These are phyloP conservation scores for Cytospora paraplurivora DNA, from an alignment of 2,329 filamentous ascomycete species.

Conservation along the genomic window DNA sequence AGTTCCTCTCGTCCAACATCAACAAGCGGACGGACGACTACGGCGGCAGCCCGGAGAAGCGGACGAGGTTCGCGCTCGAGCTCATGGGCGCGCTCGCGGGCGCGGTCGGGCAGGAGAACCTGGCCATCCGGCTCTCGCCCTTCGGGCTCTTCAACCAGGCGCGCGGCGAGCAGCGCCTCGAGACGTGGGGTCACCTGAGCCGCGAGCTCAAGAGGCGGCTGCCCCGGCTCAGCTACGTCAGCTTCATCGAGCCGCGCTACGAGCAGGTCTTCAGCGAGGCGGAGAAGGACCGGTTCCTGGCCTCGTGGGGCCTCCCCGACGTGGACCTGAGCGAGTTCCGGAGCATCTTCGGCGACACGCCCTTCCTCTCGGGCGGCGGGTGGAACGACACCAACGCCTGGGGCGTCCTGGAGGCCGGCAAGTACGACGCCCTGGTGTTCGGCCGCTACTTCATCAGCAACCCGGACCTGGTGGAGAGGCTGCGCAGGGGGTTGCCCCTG, in stretches of 20 bases:
- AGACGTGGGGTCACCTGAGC: constrained; percentile 58
- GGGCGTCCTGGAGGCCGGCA: constrained; percentile 34
- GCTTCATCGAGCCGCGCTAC: constrained; percentile 57
- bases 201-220: constrained; percentile 45
- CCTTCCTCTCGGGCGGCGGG: constrained; percentile 37
- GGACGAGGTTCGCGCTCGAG: constrained; percentile 53
- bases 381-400: constrained; percentile 33
- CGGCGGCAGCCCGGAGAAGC: constrained; percentile 57
- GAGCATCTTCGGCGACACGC: constrained; percentile 31
- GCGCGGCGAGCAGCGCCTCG: constrained; percentile 55
- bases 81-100: constrained; percentile 52
- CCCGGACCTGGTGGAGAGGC: constrained; percentile 46
- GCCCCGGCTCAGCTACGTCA: constrained; percentile 58
- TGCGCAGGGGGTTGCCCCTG: constrained; percentile 41
- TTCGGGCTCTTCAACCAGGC: constrained; percentile 54
- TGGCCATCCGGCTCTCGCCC: constrained; percentile 56
- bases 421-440: constrained; percentile 40
- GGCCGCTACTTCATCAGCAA: constrained; percentile 47
- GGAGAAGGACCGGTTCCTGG: constrained; percentile 33
- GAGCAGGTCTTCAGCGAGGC: constrained; percentile 38
- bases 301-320: constrained; percentile 21
- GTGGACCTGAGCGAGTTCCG: constrained; percentile 25
- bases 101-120: constrained; percentile 52
- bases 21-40: constrained; percentile 59
- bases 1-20: constrained; percentile 55